Evolutionary conservation across 2,329 filamentous ascomycete genomes (phyloP), one percentile per base, ranked within the genome.

Genomic region (Hypoxylon sp.): DNA sequence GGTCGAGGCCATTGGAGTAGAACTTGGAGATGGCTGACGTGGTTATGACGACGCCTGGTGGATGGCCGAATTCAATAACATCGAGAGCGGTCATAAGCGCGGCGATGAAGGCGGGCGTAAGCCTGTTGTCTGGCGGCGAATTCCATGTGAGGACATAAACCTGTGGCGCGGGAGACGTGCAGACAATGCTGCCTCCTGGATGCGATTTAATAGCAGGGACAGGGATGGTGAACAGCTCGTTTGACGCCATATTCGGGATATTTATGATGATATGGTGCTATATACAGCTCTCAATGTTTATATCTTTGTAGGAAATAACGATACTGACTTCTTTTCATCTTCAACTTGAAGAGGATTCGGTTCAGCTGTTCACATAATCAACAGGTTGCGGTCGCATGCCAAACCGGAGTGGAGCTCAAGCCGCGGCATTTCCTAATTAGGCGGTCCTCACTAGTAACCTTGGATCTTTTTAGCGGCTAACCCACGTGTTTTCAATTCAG

Each of bases 1-100:
- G 86, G 78, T 96, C 92, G n/a, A 96, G 85, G 0, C 93, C 93
- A 80, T 95, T 95, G 78, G 87, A 91, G 82, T 92, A 96, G 84
- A 95, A 95, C 77, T 96, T 96, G 56, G 83, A 78, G 65, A 94
- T 91, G 52, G 85, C 87, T 46, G 89, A 92, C 0, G 92, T 95
- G 4, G 92, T 95, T 65, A 94, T 83, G 13, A 96, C 84, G 5
- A 94, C 92, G 57, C 93, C 93, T n/a, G 87, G 86, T 0, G 87
- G 84, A 74, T 91, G 85, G 52, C 85, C 85, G 65, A 89, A 86
- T 79, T 94, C 91, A 75, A 96, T 81, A 21, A 93, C 88, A 80
- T 96, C 92, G 68, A 96, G 88, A 3, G 92, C 91, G 10, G 89
- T 82, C 32, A 92, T 82, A 39, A 95, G 80, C 11, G 92, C 85